Evolutionary conservation across 345 rosid species (phyloP), one percentile per base, ranked within the genome.

Genomic region (Cardamine resedifolia): DNA sequence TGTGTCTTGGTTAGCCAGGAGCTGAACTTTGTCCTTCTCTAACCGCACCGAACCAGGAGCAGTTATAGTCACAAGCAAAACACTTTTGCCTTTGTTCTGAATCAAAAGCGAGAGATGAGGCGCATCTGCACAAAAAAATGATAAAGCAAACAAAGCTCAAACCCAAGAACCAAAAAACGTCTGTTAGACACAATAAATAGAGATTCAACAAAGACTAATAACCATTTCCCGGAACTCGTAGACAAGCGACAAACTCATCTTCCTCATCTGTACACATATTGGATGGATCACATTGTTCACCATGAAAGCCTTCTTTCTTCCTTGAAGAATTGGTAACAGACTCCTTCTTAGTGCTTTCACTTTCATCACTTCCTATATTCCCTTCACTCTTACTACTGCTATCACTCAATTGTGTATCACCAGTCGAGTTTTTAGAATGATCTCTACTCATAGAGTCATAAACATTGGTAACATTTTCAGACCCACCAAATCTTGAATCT

Each of bases 161-260:
- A 20, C 28, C 11, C 6, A 0, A 3, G 7, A 45, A 51, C 23
- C 4, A 53, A 14, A 26, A n/a, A 23, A 2, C 4, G 1, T n/a
- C 8, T 18, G n/a, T 9, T 10, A 26, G 12, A 68, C 16, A 28
- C 34, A 45, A 43, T 23, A 21, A 10, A 53, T 4, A 53, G 24
- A 68, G 45, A 9, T 27, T 39, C 0, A 31, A 12, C 4, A 15
- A 34, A 65, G n/a, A 48, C 82, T 51, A 67, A 89, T 51, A 67
- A 89, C 96, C 94, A 59, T 86, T 84, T 72, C 97, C 96, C 0
- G 96, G 89, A 65, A 89, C 91, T 66, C 88, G 86, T 8, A 91
- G 76, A 83, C 97, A 89, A 38, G 96, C 97, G 20, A 85, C 88
- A 66, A 91, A 78, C 45, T 87, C 78, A 44, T 83, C 66, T 6